Percentiles rank a stretch among this genome's conserved stretches.
phyloP scores from a whole-genome alignment of 2,329 filamentous ascomycete species.

The Ilyonectria sp. region DNA sequence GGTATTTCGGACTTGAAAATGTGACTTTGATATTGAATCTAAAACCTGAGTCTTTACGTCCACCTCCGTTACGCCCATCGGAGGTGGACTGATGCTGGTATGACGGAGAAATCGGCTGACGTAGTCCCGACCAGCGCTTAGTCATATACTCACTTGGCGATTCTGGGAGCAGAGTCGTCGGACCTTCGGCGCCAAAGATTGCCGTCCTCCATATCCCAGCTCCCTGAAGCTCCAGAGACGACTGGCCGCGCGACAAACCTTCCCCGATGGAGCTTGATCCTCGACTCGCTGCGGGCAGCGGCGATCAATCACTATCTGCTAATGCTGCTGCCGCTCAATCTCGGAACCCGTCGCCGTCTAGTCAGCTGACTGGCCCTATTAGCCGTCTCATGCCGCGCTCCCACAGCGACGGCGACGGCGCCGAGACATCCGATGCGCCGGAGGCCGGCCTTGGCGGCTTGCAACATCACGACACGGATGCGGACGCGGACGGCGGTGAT shows the following conservation, averaged over 20 bases:
- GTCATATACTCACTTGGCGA: constrained; percentile 25
- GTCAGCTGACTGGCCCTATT: constrained; percentile 28
- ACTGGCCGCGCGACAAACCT: constrained; percentile 37
- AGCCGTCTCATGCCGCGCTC: constrained; percentile 33
- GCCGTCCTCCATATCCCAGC: constrained; percentile 45
- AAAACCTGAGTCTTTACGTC: not conserved
- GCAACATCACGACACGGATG: constrained; percentile 39
- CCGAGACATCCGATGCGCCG: constrained; percentile 45
- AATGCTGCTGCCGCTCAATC: constrained; percentile 27
- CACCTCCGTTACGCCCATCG: not conserved
- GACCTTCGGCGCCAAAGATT: constrained; percentile 50
- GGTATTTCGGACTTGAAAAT: constrained; percentile 23
- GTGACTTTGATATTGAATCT: constrained; percentile 14
- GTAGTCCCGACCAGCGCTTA: constrained; percentile 40
- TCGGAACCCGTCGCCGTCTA: constrained; percentile 37
- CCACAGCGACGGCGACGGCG: constrained; percentile 37
- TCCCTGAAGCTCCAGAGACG: constrained; percentile 26
- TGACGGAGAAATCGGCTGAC: constrained; percentile 27
- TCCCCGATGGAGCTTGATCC: constrained; percentile 54
- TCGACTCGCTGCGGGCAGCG: constrained; percentile 46
- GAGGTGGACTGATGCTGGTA: not conserved
- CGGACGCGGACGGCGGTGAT: constrained; percentile 57
- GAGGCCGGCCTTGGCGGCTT: constrained; percentile 36
- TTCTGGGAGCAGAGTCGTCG: constrained; percentile 42
- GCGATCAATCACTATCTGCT: constrained; percentile 39